Evolutionary conservation across 768 basidiomycete species (phyloP).

Genomic region (Calocybe indica): DNA sequence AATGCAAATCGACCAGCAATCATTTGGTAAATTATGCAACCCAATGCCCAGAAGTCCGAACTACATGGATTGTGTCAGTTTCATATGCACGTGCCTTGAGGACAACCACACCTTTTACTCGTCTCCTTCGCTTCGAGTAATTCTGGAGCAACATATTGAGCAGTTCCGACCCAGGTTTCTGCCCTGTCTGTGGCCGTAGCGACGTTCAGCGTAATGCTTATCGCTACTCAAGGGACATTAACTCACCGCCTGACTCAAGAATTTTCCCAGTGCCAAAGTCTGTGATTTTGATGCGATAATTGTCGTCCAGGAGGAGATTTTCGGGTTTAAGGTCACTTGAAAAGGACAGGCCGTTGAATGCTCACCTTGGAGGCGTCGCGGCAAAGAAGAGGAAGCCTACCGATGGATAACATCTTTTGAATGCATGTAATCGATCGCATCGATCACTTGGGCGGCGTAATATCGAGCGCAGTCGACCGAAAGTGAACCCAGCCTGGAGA

Average conservation of each 20-base stretch:
- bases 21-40: conserved; percentile 92
- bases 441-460: conserved; percentile 87
- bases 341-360: background rate
- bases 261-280: conserved; percentile 95
- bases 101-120: conserved; percentile 56
- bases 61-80: conserved; percentile 31
- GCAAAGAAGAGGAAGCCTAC: conserved; percentile 20
- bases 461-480: conserved; percentile 70
- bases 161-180: conserved; percentile 83
- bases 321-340: conserved; percentile 67
- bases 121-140: conserved; percentile 70
- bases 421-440: conserved; percentile 90
- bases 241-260: conserved; percentile 50
- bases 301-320: conserved; percentile 85
- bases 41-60: conserved; percentile 94
- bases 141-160: conserved; percentile 88
- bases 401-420: conserved; percentile 86
- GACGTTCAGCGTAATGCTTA: conserved; percentile 22
- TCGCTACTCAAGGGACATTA: conserved; percentile 17
- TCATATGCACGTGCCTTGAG: background rate
- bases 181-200: conserved; percentile 34
- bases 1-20: conserved; percentile 90
- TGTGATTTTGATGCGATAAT: conserved; percentile 87
- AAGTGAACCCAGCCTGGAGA: conserved; percentile 80
- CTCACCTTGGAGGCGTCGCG: background rate